A percentile compares a stretch with the other conserved stretches of the same genome.
phyloP scores from a whole-genome alignment of 306 rosid genomes.

The Begonia masoniana region DNA sequence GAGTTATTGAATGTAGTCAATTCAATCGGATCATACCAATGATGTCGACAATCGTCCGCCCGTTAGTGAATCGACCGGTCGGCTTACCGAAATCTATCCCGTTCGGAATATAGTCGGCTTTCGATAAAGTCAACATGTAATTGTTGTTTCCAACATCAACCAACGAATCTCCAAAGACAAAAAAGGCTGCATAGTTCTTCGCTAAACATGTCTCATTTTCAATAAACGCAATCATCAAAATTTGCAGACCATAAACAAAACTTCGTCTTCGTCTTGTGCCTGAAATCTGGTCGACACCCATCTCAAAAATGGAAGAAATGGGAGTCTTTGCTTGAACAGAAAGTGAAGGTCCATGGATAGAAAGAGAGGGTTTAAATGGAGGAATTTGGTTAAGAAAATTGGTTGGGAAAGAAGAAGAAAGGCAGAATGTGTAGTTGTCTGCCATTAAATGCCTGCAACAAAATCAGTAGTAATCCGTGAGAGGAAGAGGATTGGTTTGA shows the following conservation, averaged over 20 bases:
- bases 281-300: too few relatives aligned
- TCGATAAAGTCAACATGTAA: slow-evolving; percentile 36
- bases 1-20: too few relatives aligned
- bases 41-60: slow-evolving; percentile 53
- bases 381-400: not conserved
- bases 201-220: slow-evolving; percentile 22
- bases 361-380: too few relatives aligned
- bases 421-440: not conserved
- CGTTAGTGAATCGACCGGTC: slow-evolving; percentile 65
- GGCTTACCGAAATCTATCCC: slow-evolving; percentile 67
- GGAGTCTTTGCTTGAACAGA: too few relatives aligned
- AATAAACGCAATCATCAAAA: slow-evolving; percentile 5
- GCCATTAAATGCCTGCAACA: not conserved
- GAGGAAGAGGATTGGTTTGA: not conserved
- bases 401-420: not conserved
- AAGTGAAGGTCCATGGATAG: too few relatives aligned
- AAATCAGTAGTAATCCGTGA: slow-evolving; percentile 1
- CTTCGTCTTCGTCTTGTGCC: not conserved
- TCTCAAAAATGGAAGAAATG: too few relatives aligned
- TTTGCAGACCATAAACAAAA: slow-evolving; percentile 7
- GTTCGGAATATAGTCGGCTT: slow-evolving; percentile 40
- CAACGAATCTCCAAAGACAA: slow-evolving; percentile 69
- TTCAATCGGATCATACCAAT: slow-evolving; percentile 18
- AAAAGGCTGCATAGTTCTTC: slow-evolving; percentile 27
- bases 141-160: slow-evolving; percentile 67